Conservation (phyloP, 805 yeast genomes). For the Wickerhamiella galacta region DNA sequence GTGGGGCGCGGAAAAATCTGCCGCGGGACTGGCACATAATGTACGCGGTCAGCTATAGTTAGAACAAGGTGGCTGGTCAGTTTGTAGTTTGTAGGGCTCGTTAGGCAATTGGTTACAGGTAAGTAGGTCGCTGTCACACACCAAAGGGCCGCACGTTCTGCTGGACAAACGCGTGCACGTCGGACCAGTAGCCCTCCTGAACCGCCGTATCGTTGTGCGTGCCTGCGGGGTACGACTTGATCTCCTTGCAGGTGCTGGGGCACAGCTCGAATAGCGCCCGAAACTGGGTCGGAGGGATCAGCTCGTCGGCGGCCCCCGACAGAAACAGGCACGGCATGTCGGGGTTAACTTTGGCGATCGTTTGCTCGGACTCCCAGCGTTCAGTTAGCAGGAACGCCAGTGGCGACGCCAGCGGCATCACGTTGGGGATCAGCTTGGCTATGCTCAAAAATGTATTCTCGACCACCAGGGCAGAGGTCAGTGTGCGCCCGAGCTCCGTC, state of each 20-base stretch:
- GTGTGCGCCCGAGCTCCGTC: conserved; percentile 26
- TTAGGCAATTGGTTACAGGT: too few species aligned
- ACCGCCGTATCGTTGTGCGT: conserved; percentile 72
- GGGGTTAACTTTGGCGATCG: conserved; percentile 34
- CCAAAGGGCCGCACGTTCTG: conserved; percentile 1
- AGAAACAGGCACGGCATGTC: conserved; percentile 52
- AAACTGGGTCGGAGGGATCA: conserved; percentile 84
- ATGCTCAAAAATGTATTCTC: conserved; percentile 79
- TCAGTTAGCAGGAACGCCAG: conserved; percentile 57
- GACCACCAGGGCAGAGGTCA: conserved; percentile 48
- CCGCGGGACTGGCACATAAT: too few species aligned
- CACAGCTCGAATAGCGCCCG: conserved; percentile 36
- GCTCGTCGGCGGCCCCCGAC: conserved; percentile 66
- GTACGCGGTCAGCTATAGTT: too few species aligned
- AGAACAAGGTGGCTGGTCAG: too few species aligned
- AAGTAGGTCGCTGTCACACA: not conserved
- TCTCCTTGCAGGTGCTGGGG: conserved; percentile 33
- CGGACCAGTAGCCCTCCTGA: conserved; percentile 66
- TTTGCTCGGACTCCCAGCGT: conserved; percentile 61
- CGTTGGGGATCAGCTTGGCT: conserved; percentile 37
- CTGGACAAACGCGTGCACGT: conserved; percentile 36
- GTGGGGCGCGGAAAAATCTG: too few species aligned
- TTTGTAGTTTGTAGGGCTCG: too few species aligned
- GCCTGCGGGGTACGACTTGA: conserved; percentile 40
- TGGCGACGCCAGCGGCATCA: conserved; percentile 9